These are phyloP conservation scores for Panicum hallii DNA, from an alignment of 202 grass and related monocot genomes.

Conservation along the genomic window DNA sequence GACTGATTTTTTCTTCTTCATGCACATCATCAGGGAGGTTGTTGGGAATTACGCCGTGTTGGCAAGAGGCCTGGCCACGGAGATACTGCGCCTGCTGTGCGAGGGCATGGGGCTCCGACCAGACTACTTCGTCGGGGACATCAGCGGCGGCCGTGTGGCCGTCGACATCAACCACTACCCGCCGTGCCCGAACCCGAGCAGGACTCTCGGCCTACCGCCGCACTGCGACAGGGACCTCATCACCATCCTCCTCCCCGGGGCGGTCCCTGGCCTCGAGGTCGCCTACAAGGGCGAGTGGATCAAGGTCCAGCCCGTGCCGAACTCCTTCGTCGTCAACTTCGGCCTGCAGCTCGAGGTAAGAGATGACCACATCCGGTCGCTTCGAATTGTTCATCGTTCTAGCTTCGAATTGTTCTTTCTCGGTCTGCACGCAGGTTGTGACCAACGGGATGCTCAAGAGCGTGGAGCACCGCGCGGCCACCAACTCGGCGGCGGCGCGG, in stretches of 20 bases:
- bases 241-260: background rate
- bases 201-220: background rate
- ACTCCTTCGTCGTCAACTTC: conserved; percentile 2
- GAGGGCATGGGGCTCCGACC: background rate
- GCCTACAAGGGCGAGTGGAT: background rate
- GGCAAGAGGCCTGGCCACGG: background rate
- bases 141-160: background rate
- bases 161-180: background rate
- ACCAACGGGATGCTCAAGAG: background rate
- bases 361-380: too few relatives aligned
- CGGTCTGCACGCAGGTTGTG: background rate
- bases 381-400: too few relatives aligned
- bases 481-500: background rate
- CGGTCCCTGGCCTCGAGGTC: background rate
- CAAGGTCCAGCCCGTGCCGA: background rate
- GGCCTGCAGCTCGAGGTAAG: background rate
- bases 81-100: background rate
- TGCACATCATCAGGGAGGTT: background rate
- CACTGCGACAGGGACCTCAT: background rate
- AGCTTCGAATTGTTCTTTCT: too few relatives aligned
- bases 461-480: background rate
- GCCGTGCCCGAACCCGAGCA: background rate
- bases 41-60: background rate
- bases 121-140: background rate
- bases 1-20: too few relatives aligned